Evolutionary conservation across 164 flowering plant species (phyloP), one percentile per base, ranked within the genome.

Genomic region (Magnolia changhungtana): DNA sequence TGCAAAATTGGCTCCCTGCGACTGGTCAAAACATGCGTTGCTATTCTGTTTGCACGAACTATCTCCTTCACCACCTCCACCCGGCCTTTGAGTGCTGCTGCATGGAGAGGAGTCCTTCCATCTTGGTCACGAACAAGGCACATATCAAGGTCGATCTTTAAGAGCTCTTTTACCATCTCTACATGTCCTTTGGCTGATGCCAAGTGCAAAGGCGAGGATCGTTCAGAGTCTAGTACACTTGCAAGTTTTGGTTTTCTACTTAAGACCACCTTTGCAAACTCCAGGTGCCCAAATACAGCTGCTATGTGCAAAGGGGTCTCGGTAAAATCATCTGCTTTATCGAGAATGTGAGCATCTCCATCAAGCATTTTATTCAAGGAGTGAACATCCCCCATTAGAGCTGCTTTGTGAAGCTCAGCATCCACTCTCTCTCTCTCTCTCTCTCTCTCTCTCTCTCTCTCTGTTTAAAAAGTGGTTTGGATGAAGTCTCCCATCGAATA

Each of bases 101-200:
- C 78, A 63, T 90, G 91, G 4, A 88, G 83, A 0, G 90, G 90
- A 0, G 86, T 87, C 29, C 87, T 80, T 6, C 90, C 91, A 5
- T 83, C 81, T 13, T 63, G 66, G 74, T 90, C 93, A 66, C 78
- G 86, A 13, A 83, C 58, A 24, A 66, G 58, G 64, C 78, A 76
- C 50, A 88, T 81, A 55, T 85, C 87, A 1, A 82, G 50, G 59
- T 88, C 87, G 7, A 84, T 8, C 77, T 71, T 78, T 2, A 86
- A 70, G 18, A 90, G 81, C 74, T 84, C 87, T 45, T 83, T 81
- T 52, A 85, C 82, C 58, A 83, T 85, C 19, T 85, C 89, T n/a
- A 86, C 37, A 69, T 88, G 88, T 9, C 91, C 91, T 78, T 84
- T 90, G 80, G 80, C 75, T 74, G 87, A 87, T 18, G 89, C 84